Base-by-base conservation (phyloP, 2,329 filamentous ascomycete genomes). In the Beauveria sp. region DNA sequence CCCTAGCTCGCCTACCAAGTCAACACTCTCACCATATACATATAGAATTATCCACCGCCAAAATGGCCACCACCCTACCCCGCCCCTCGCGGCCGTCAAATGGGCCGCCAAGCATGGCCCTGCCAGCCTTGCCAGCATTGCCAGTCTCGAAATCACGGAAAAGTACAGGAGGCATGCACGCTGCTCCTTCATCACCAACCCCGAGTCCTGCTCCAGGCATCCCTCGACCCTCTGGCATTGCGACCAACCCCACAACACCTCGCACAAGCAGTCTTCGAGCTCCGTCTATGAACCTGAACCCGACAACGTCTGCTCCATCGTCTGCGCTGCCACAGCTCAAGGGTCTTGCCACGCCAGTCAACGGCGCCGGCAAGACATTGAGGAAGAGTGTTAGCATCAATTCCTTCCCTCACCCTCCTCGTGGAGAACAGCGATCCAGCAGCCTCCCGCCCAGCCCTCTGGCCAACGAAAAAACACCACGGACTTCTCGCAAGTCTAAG, bases 381-480 rank as follows among this genome's bases (percentile, higher is more conserved):
- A 86, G 92, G 64, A 96, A 96, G 75, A 90, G 90, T 1, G 88
- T 96, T 69, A 97, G 93, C 79, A 96, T 97, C 70, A 93, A 93
- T 71, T 88, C 91, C 1, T 97, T 98, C 70, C 93, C 93, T 34
- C 90, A 96, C 66, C 93, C 93, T 16, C 93, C 93, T 16, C 87
- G 87, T 66, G 84, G 86, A 53, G 81, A 82, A 59, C 80, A 76
- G 59, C 81, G 83, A 66, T 76, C 79, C 53, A 77, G 77, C 67
- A 91, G 81, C 75, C 78, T 86, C 61, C 90, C 84, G 57, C 84
- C 81, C 60, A 84, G 84, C 74, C 85, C 81, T 64, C 74, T 87
- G 51, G 80, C 82, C 20, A 77, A 75, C 63, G 84, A 83, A 38
- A 60, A 60, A 46, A 78, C 77, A 9, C 76, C 79, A 59, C 72